phyloP scores from a whole-genome alignment of 202 grass and related monocot species.

The Digitaria exilis region DNA sequence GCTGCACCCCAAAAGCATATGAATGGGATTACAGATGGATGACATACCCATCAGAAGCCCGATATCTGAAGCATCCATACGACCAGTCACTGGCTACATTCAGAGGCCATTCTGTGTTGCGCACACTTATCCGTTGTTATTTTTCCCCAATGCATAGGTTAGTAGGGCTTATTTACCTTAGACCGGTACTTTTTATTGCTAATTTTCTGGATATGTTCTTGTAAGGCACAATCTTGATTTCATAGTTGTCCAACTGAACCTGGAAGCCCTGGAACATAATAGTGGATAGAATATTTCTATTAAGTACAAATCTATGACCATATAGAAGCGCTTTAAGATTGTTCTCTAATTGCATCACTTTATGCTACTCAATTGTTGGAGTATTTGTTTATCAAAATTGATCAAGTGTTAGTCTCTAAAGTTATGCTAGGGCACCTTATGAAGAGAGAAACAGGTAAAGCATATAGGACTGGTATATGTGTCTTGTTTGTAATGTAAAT shows the following conservation, averaged over 20 bases:
- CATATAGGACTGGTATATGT: too few relatives aligned
- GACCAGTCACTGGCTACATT: conserved; percentile 88
- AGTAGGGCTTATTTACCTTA: conserved; percentile 15
- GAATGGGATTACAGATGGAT: conserved; percentile 90
- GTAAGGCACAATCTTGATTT: background rate
- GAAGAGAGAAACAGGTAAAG: background rate
- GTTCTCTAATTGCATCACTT: background rate
- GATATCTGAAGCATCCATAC: conserved; percentile 56
- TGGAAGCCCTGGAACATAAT: background rate
- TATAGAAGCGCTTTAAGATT: background rate
- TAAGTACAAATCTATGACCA: background rate
- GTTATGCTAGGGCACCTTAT: background rate
- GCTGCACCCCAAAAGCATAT: conserved; percentile 42
- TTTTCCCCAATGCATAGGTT: conserved; percentile 88
- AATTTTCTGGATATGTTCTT: background rate
- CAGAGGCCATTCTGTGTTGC: conserved; percentile 85
- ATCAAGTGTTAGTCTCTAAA: background rate
- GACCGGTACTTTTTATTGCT: background rate
- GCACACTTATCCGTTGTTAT: conserved; percentile 91
- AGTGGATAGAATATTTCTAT: background rate
- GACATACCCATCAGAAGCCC: conserved; percentile 60
- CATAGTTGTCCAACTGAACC: background rate
- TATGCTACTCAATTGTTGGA: background rate
- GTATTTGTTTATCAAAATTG: background rate
- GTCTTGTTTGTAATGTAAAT: background rate